These are phyloP conservation scores for Ceraceosorus guamensis DNA, from an alignment of 1,284 basidiomycete genomes.

Conservation along the genomic window DNA sequence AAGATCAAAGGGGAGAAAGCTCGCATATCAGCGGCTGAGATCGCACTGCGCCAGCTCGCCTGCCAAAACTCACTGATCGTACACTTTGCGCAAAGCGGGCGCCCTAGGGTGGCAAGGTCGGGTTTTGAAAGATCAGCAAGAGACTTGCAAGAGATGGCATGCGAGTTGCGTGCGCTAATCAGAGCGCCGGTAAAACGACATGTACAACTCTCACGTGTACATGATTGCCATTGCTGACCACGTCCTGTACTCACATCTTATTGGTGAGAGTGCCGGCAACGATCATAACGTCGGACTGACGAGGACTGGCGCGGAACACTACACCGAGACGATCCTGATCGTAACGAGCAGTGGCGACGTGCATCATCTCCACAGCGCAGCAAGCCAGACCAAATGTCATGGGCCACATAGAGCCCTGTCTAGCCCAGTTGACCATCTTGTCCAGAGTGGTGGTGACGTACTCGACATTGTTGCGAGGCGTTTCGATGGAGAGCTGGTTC, in stretches of 20 bases:
- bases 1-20: background rate
- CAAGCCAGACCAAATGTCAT: slow-evolving; percentile 98
- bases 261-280: slow-evolving; percentile 98
- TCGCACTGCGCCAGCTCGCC: background rate
- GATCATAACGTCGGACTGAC: slow-evolving; percentile 99
- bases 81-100: slow-evolving; percentile 49
- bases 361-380: slow-evolving; percentile 85
- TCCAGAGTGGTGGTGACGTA: slow-evolving; percentile 93
- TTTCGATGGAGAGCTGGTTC: slow-evolving; percentile 62
- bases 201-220: too few relatives aligned
- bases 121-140: too few relatives aligned
- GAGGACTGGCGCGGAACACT: slow-evolving; percentile 95
- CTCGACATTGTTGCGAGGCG: slow-evolving; percentile 81
- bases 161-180: too few relatives aligned
- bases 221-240: slow-evolving; percentile 66
- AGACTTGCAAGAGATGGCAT: too few relatives aligned
- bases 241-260: slow-evolving; percentile 64
- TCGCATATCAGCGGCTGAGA: background rate
- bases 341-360: slow-evolving; percentile 96
- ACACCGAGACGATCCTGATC: slow-evolving; percentile 97
- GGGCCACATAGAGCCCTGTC: slow-evolving; percentile 98
- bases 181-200: too few relatives aligned
- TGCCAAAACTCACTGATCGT: slow-evolving; percentile 15
- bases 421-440: slow-evolving; percentile 95
- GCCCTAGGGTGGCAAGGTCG: slow-evolving; percentile 25